Evolutionary conservation across 2,329 filamentous ascomycete genomes (phyloP).

Genomic region (Fulvia fulva): DNA sequence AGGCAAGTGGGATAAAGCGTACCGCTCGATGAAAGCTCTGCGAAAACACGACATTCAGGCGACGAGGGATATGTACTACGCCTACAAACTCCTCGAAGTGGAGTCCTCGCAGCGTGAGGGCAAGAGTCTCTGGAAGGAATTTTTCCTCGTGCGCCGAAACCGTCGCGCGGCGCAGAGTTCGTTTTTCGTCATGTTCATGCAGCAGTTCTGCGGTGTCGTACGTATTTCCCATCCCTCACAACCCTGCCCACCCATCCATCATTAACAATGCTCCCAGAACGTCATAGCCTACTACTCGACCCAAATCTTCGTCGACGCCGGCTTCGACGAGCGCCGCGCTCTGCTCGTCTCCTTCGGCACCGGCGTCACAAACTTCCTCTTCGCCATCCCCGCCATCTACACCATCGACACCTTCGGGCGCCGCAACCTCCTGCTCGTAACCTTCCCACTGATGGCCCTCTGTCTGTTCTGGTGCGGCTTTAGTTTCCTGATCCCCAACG

Average conservation of each 20-base stretch:
- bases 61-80: conserved; percentile 31
- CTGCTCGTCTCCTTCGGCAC: conserved; percentile 41
- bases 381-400: conserved; percentile 42
- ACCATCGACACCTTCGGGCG: conserved; percentile 44
- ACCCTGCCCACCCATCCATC: conserved; percentile 10
- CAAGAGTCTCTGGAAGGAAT: conserved; percentile 25
- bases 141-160: conserved; percentile 45
- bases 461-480: conserved; percentile 48
- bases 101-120: conserved; percentile 8
- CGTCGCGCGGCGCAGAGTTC: conserved; percentile 39
- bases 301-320: conserved; percentile 34
- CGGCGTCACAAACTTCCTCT: conserved; percentile 43
- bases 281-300: conserved; percentile 36
- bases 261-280: conserved; percentile 11
- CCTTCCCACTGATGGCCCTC: conserved; percentile 39
- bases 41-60: conserved; percentile 29
- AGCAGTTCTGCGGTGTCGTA: conserved; percentile 31
- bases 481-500: conserved; percentile 29
- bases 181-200: conserved; percentile 32
- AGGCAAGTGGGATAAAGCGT: conserved; percentile 29
- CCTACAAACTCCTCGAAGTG: conserved; percentile 21
- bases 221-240: conserved; percentile 3
- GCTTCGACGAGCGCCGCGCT: conserved; percentile 33
- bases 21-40: conserved; percentile 42
- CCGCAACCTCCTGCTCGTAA: conserved; percentile 27